phyloP scores from a whole-genome alignment of 192 early-diverging fungal species.

The Linnemannia elongata region DNA sequence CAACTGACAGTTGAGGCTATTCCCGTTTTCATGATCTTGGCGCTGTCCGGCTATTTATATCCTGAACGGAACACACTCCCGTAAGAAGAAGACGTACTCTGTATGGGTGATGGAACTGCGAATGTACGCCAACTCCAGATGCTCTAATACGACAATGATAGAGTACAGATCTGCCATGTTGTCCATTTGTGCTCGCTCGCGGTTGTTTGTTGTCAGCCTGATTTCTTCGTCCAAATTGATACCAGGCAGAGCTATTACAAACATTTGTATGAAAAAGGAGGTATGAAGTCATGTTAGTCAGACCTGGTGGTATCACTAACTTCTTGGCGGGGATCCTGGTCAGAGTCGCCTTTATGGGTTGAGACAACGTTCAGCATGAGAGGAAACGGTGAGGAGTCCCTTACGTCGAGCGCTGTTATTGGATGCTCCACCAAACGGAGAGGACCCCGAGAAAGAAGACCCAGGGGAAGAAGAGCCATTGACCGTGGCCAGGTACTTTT shows the following conservation, averaged over 20 bases:
- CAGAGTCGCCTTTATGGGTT: not conserved
- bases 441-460: constrained; percentile 14
- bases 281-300: not conserved
- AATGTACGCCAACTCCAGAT: constrained; percentile 94
- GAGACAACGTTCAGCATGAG: not conserved
- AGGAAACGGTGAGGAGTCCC: not conserved
- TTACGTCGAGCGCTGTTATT: constrained; percentile 21
- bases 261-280: not conserved
- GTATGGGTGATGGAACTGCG: constrained; percentile 84
- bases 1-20: not conserved
- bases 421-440: constrained; percentile 34
- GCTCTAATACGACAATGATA: constrained; percentile 92
- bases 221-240: constrained; percentile 73
- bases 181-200: constrained; percentile 92
- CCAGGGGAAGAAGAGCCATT: constrained; percentile 46
- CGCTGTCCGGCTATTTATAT: not conserved
- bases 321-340: no score
- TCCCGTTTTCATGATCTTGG: not conserved
- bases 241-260: constrained; percentile 21
- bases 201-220: constrained; percentile 82
- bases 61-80: not conserved
- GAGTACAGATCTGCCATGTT: constrained; percentile 94
- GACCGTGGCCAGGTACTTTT: constrained; percentile 46
- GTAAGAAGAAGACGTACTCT: constrained; percentile 69
- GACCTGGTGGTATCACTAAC: no score